Evolutionary conservation across 2,329 filamentous ascomycete genomes (phyloP), one percentile per base, ranked within the genome.

Genomic region (Colletotrichum tanaceti): DNA sequence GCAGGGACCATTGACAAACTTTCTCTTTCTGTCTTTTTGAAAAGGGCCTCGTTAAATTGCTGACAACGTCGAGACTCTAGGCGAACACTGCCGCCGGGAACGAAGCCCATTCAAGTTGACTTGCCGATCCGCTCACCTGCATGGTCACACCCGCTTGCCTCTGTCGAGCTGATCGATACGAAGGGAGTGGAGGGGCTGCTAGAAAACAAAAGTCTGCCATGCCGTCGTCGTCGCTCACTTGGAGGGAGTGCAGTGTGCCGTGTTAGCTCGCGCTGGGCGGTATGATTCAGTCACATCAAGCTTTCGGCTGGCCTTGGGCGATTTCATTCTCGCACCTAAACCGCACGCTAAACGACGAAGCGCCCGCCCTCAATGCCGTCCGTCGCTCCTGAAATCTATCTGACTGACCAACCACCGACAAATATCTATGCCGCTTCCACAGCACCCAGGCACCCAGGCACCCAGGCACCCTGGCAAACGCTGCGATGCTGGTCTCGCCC

Each of bases 281-380:
- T 18, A 35, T 9, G n/a, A n/a, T n/a, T n/a, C 49, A n/a, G 28
- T 24, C 47, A 49, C 18, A 35, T 65, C 54, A 65, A 68, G 65
- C 65, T 65, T 65, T 68, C 11, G 54, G 61, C 65, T 68, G 65
- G 41, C 35, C 20, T 55, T 39, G 53, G 16, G 16, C 38, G 38
- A 10, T 20, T 64, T 32, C 28, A 38, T 41, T 32, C 39, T 58
- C 28, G 59, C 46, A 52, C 54, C 53, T 68, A 54, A 35, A 32
- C 47, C 47, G n/a, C n/a, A n/a, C n/a, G 53, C 52, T 20, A 43
- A 32, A 58, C 32, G 28, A 58, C 32, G 28, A 65, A 65, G 53
- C 54, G 65, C 60, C 28, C 18, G 10, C 38, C 20, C 38, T 38
- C 13, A 14, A 35, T 14, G 22, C 22, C 9, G 32, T 32, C 28